phyloP scores from a whole-genome alignment of 2,329 filamentous ascomycete genomes.

The Cercospora nicotianae region DNA sequence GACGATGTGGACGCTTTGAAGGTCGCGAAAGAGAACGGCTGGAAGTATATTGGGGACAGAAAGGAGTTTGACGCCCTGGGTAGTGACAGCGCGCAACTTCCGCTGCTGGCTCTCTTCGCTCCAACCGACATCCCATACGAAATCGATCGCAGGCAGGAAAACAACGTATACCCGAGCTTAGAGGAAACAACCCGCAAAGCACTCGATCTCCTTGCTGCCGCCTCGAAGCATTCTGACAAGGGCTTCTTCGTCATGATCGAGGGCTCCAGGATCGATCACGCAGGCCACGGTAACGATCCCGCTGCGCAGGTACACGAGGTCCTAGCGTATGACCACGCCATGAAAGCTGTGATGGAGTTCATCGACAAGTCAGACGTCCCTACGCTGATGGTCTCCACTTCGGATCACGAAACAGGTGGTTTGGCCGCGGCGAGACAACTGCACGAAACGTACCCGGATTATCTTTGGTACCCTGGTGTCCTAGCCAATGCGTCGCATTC shows the following conservation, averaged over 20 bases:
- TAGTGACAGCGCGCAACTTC: constrained; percentile 67
- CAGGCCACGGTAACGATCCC: constrained; percentile 65
- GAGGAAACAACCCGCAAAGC: constrained; percentile 89
- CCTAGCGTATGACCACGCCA: constrained; percentile 87
- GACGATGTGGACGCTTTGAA: constrained; percentile 75
- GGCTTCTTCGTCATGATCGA: constrained; percentile 99
- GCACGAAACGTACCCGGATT: constrained; percentile 62
- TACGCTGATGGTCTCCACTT: constrained; percentile 82
- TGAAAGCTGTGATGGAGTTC: constrained; percentile 81
- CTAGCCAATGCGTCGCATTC: constrained; percentile 77
- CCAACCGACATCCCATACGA: constrained; percentile 84
- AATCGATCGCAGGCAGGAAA: constrained; percentile 78
- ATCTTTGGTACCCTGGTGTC: constrained; percentile 78
- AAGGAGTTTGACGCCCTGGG: constrained; percentile 69
- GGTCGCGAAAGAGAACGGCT: constrained; percentile 74
- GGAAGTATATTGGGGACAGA: constrained; percentile 73
- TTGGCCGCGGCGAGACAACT: constrained; percentile 76
- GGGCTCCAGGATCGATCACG: constrained; percentile 92
- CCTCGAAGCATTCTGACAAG: constrained; percentile 79
- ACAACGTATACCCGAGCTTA: constrained; percentile 80
- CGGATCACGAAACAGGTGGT: constrained; percentile 95
- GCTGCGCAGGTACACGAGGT: constrained; percentile 72
- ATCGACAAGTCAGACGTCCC: constrained; percentile 71
- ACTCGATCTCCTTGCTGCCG: constrained; percentile 73
- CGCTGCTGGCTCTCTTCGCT: constrained; percentile 84